A percentile compares a stretch with the other conserved stretches of the same genome.
These are phyloP conservation scores for Pythium grandisporangium DNA, from an alignment of 352 stramenopile genomes.

Conservation along the genomic window DNA sequence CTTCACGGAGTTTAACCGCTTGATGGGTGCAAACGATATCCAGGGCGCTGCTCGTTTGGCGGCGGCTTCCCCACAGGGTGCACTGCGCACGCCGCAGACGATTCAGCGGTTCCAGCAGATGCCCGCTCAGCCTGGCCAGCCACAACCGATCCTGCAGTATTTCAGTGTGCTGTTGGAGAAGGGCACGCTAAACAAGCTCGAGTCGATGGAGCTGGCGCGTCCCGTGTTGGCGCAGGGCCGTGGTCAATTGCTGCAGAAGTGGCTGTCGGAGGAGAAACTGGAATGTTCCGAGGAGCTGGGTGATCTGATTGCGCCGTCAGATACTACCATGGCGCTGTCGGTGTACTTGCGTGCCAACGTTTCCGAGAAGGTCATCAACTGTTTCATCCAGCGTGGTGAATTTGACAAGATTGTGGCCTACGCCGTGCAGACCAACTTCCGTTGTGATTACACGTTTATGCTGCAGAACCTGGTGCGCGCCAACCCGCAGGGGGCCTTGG, in stretches of 20 bases:
- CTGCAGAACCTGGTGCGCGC: conserved; percentile 98
- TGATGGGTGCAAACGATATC: conserved; percentile 82
- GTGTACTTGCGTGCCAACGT: conserved; percentile 97
- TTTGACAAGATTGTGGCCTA: conserved; percentile 99
- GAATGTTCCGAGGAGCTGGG: conserved; percentile 96
- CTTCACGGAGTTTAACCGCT: conserved; percentile 96
- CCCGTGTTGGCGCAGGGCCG: conserved; percentile 97
- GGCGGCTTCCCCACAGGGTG: conserved; percentile 83
- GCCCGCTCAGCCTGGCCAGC: conserved; percentile 92
- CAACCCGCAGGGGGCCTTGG: conserved; percentile 95
- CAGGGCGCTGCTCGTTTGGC: conserved; percentile 84
- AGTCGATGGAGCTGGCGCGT: conserved; percentile 98
- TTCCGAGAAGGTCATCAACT: conserved; percentile 99
- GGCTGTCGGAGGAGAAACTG: conserved; percentile 99
- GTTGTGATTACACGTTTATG: conserved; percentile 99
- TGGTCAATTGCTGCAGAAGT: conserved; percentile 98
- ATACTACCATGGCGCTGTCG: conserved; percentile 97
- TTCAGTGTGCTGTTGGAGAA: conserved; percentile 98
- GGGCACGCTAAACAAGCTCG: conserved; percentile 98
- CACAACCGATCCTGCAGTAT: conserved; percentile 98
- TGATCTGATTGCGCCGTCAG: conserved; percentile 93
- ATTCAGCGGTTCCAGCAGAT: conserved; percentile 99
- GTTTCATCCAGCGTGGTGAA: conserved; percentile 97
- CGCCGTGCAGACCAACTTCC: conserved; percentile 94
- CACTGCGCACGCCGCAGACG: conserved; percentile 95